Conservation (phyloP, 1,284 basidiomycete genomes). For the Pseudozyma tsukubaensis region DNA sequence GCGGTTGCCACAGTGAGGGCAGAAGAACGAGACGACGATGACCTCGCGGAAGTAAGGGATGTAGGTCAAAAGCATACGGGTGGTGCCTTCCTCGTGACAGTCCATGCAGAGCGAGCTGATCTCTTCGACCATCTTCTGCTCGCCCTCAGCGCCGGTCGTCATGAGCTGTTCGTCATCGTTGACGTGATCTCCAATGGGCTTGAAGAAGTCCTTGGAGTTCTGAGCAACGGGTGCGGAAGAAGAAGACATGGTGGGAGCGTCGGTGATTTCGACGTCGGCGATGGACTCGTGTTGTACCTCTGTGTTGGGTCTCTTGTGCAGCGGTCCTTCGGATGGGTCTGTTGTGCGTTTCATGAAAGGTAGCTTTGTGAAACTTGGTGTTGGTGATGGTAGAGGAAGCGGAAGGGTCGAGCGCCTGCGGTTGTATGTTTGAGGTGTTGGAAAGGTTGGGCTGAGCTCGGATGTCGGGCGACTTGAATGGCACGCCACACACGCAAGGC, state of each 20-base stretch:
- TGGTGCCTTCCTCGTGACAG: conserved; percentile 91
- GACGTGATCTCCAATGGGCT: conserved; percentile 57
- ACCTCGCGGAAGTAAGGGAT: conserved; percentile 98
- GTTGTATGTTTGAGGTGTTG: too few species aligned
- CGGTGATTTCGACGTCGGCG: conserved; percentile 36
- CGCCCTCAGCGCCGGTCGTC: conserved; percentile 21
- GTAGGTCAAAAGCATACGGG: conserved; percentile 88
- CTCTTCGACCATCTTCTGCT: conserved; percentile 63
- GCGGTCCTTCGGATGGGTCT: conserved; percentile 33
- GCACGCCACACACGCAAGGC: background rate
- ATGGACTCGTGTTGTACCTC: conserved; percentile 8
- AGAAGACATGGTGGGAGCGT: conserved; percentile 41
- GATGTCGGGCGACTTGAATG: conserved; percentile 7
- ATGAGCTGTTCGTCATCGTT: conserved; percentile 19
- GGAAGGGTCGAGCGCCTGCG: too few species aligned
- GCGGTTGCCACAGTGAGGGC: conserved; percentile 87
- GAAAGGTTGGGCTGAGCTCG: background rate
- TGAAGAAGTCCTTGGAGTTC: conserved; percentile 54
- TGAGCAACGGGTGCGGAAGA: conserved; percentile 8
- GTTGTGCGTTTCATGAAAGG: conserved; percentile 44
- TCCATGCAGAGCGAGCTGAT: conserved; percentile 94
- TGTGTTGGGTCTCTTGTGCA: conserved; percentile 44
- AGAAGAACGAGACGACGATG: conserved; percentile 94
- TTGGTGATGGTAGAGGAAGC: too few species aligned
- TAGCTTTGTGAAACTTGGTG: background rate